Conservation (phyloP, 2,329 filamentous ascomycete genomes). For the Calonectria crousiana region DNA sequence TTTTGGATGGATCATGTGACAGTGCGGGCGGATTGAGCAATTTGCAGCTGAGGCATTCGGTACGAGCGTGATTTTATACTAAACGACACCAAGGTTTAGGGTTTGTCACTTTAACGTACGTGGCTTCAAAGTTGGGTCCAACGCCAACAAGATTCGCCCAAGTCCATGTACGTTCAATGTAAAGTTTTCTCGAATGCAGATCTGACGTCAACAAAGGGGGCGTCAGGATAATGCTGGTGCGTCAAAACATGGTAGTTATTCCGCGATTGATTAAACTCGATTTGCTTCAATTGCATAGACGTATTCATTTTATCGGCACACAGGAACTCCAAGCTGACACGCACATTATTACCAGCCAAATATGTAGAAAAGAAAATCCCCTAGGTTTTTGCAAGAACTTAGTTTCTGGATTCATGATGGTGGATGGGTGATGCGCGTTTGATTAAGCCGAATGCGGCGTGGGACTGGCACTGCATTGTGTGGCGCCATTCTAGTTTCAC, state of each 20-base stretch:
- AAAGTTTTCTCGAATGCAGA: neutral
- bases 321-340: neutral
- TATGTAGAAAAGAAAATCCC: neutral
- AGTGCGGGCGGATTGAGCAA: neutral
- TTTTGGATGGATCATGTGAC: neutral
- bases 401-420: neutral
- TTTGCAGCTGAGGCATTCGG: neutral
- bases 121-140: neutral
- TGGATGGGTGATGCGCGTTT: neutral
- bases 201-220: neutral
- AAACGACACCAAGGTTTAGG: neutral
- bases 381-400: neutral
- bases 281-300: neutral
- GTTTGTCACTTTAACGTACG: neutral
- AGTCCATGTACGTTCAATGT: neutral
- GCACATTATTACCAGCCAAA: neutral
- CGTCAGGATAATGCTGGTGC: neutral
- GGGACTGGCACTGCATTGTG: neutral
- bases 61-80: neutral
- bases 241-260: neutral
- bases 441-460: neutral
- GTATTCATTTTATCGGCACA: neutral
- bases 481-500: neutral
- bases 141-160: neutral
- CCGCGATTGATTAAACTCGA: neutral